Percentiles rank a stretch among this genome's conserved stretches.
These are phyloP conservation scores for Trametes maxima DNA, from an alignment of 768 basidiomycete species.

Conservation along the genomic window DNA sequence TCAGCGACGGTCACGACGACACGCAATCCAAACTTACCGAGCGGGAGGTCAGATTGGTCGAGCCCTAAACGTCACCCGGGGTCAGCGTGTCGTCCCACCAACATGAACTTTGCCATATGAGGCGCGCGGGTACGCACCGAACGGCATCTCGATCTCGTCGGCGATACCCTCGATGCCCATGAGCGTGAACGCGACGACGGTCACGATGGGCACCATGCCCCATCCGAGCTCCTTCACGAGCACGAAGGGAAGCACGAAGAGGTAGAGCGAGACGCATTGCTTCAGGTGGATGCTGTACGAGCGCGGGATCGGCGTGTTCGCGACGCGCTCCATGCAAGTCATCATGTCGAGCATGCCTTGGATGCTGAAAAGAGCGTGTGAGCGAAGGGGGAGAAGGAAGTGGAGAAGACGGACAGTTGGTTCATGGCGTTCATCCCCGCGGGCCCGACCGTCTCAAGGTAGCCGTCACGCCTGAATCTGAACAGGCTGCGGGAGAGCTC, in stretches of 20 bases:
- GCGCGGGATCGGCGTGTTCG: conserved; percentile 81
- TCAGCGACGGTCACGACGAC: background rate
- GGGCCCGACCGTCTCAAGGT: conserved; percentile 87
- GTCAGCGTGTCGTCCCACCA: background rate
- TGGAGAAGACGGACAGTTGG: conserved; percentile 49
- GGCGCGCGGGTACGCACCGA: conserved; percentile 54
- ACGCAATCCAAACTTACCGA: conserved; percentile 53
- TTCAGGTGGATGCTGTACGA: conserved; percentile 90
- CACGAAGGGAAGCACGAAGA: conserved; percentile 88
- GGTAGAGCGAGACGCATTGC: conserved; percentile 92
- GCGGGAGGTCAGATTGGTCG: conserved; percentile 70
- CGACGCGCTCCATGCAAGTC: conserved; percentile 86
- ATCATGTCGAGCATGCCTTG: conserved; percentile 86
- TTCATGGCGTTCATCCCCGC: conserved; percentile 84
- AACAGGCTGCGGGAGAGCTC: conserved; percentile 74
- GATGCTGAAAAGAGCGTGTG: conserved; percentile 45
- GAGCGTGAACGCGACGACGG: conserved; percentile 85
- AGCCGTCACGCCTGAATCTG: conserved; percentile 75
- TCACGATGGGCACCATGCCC: conserved; percentile 83
- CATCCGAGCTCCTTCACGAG: conserved; percentile 82
- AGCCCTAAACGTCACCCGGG: conserved; percentile 3
- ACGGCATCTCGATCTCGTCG: conserved; percentile 93
- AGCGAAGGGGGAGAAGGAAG: conserved; percentile 1
- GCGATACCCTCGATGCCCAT: conserved; percentile 98
- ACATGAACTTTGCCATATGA: background rate